Conservation (phyloP, 179 eudicot species). For the Beta corolliflora region DNA sequence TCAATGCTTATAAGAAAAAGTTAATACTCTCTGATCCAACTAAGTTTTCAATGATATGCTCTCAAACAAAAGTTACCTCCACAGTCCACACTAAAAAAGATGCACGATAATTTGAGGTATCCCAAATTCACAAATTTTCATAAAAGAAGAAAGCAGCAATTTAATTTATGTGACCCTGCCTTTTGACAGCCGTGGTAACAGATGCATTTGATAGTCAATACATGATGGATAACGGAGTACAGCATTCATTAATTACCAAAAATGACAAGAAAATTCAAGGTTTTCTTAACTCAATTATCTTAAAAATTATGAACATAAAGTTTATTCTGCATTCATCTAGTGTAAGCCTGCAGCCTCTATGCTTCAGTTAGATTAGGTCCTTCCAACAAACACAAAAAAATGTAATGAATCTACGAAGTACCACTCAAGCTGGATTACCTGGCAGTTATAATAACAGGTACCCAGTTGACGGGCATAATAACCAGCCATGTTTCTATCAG, state of each 20-base stretch:
- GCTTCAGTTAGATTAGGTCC: not conserved
- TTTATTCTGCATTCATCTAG: not conserved
- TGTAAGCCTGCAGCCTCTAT: not conserved
- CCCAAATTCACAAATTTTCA: too few relatives aligned
- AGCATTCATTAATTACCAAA: not conserved
- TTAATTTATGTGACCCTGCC: not conserved
- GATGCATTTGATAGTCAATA: not conserved
- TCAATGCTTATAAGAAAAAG: not conserved
- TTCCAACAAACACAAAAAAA: not conserved
- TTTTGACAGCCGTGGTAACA: not conserved
- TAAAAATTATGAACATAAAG: not conserved
- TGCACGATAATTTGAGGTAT: too few relatives aligned
- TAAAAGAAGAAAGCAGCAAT: not conserved
- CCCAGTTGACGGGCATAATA: not conserved
- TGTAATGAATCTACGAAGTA: not conserved
- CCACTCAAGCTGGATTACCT: not conserved
- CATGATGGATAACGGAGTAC: not conserved
- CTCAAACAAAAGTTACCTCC: not conserved
- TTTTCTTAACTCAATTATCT: not conserved
- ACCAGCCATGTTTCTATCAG: not conserved
- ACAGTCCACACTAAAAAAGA: not conserved
- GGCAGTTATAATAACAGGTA: not conserved
- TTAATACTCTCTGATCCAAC: not conserved
- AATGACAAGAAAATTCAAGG: not conserved
- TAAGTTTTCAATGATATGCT: not conserved